Evolutionary conservation across 2,329 filamentous ascomycete genomes (phyloP).

Genomic region (Periconia digitata): DNA sequence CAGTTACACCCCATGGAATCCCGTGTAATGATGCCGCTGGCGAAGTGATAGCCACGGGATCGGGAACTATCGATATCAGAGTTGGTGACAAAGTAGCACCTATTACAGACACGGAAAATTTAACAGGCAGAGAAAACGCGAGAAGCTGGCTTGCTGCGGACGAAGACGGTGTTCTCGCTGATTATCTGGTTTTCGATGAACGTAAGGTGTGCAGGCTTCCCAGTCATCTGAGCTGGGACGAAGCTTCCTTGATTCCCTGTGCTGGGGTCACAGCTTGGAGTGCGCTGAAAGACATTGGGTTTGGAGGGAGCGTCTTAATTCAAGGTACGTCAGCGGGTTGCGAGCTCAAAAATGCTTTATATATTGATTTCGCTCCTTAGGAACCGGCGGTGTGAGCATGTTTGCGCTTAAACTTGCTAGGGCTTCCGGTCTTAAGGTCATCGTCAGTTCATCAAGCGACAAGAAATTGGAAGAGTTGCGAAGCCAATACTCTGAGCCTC

Average conservation of each 20-base stretch:
- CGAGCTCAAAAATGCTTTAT: not conserved
- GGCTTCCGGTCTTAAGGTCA: conserved; percentile 38
- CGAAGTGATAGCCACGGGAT: conserved; percentile 13
- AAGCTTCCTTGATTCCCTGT: conserved; percentile 16
- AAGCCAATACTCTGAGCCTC: conserved; percentile 1
- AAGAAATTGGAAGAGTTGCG: conserved; percentile 55
- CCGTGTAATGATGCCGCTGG: conserved; percentile 18
- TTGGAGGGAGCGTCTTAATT: conserved; percentile 5
- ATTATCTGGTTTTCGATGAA: conserved; percentile 15
- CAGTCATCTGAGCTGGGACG: conserved; percentile 12
- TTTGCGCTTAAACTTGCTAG: conserved; percentile 22
- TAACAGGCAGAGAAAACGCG: conserved; percentile 1
- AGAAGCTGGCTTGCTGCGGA: conserved; percentile 6
- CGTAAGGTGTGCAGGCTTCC: conserved; percentile 14
- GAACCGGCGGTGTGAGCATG: conserved; percentile 44
- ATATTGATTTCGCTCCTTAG: conserved; percentile 6
- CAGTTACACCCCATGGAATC: conserved; percentile 11
- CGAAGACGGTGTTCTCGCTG: conserved; percentile 13
- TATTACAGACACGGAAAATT: conserved; percentile 1
- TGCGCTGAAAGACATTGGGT: conserved; percentile 9
- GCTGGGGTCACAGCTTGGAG: conserved; percentile 23
- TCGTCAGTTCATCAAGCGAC: conserved; percentile 59
- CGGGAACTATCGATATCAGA: conserved; percentile 4
- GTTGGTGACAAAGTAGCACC: conserved; percentile 19
- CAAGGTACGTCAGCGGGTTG: not conserved